Evolutionary conservation across 129 eudicot genomes (phyloP), one percentile per base, ranked within the genome.

Genomic region (Arctium lappa): DNA sequence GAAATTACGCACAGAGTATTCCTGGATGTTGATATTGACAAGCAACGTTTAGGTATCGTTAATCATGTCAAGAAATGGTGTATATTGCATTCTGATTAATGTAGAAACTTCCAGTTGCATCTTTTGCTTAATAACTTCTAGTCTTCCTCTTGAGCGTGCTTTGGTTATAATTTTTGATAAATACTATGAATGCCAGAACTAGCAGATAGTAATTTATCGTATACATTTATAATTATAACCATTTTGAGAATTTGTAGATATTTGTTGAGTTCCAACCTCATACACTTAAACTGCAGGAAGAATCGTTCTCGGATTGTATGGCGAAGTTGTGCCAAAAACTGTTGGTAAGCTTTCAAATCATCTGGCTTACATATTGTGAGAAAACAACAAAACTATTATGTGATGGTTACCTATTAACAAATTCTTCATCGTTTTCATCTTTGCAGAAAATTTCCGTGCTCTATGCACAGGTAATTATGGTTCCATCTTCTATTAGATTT

Each of bases 1-100:
- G 91, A 95, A 76, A 86, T 91, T 69, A 95, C 99, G 8, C 91
- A 93, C 76, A 89, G 97, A 75, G 97, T 95, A 71, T 93, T 84
- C 85, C 83, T 95, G 85, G 99, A 95, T 85, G 97, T 93, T 82
- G 97, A 95, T 87, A 90, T 95, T 76, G 97, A 95, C 85, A 92
- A 93, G 85, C 99, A 92, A 77, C 97, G 90, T n/a, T 80, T 89
- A 89, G 99, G 99, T 95, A 90, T 84, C 74, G 46, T 65, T 18
- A 31, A 79, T 80, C 18, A 36, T 70, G 77, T 30, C 46, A 39
- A 65, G 22, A 31, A 29, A 29, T 33, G 48, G 39, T 44, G 73
- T 66, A 33, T n/a, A 36, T 72, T 72, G 70, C 34, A 16, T 33
- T 34, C 12, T 72, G 27, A 27, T 36, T 48, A 13, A 60, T 78